A percentile compares a stretch with the other conserved stretches of the same genome.
Evolutionary conservation across 106 monocot species (phyloP).

Genomic region (Platanthera guangdongensis): DNA sequence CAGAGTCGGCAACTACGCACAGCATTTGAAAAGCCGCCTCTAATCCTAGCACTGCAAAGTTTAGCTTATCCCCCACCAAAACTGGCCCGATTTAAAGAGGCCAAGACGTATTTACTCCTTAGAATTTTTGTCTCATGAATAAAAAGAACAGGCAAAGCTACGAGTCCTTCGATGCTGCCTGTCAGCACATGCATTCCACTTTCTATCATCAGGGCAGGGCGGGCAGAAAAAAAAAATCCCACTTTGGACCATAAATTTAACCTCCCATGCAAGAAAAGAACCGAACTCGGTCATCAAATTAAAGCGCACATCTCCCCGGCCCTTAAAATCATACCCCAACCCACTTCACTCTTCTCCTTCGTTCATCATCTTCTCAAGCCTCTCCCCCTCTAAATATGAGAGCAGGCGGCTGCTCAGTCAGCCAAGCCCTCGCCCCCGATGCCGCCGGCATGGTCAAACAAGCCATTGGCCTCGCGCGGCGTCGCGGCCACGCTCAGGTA

Average conservation of each 20-base stretch:
- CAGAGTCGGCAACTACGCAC: no score
- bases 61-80: no score
- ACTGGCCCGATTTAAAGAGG: no score
- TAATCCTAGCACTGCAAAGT: no score
- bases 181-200: slow-evolving; percentile 9
- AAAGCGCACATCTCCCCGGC: not conserved
- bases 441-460: slow-evolving; percentile 76
- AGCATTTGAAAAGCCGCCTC: no score
- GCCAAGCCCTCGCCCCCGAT: slow-evolving; percentile 75
- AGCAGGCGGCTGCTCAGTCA: slow-evolving; percentile 85
- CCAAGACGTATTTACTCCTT: no score
- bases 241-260: slow-evolving; percentile 7
- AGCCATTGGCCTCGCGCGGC: slow-evolving; percentile 64
- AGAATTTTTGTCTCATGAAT: no score
- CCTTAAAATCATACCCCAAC: not conserved
- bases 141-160: not conserved
- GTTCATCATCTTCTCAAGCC: not conserved
- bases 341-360: not conserved
- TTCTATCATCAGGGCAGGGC: not conserved
- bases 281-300: not conserved
- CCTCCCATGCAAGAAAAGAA: slow-evolving; percentile 14
- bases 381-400: slow-evolving; percentile 42
- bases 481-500: slow-evolving; percentile 89
- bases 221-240: not conserved
- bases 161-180: not conserved